A percentile compares a stretch with the other conserved stretches of the same genome.
Conservation (phyloP, 768 basidiomycete genomes). For the Macrolepiota albuminosa region DNA sequence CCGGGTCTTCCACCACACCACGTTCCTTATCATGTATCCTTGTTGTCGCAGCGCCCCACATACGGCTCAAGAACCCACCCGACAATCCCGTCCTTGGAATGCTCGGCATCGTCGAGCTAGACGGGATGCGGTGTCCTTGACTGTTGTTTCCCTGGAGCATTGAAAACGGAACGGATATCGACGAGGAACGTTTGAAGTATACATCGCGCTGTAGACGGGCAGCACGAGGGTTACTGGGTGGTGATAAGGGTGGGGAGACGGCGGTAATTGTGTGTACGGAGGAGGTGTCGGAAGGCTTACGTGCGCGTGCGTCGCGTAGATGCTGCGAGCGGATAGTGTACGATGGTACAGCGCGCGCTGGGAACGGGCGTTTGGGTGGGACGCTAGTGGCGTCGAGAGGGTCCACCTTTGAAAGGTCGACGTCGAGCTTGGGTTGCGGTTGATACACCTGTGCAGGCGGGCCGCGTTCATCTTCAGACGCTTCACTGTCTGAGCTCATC, state of each 20-base stretch:
- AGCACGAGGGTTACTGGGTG: constrained; percentile 7
- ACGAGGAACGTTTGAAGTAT: constrained; percentile 22
- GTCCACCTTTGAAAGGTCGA: constrained; percentile 17
- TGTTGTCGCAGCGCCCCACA: constrained; percentile 62
- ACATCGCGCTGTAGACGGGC: constrained; percentile 8
- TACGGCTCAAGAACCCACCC: constrained; percentile 61
- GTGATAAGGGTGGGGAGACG: constrained; percentile 21
- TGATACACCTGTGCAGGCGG: constrained; percentile 26
- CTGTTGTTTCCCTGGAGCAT: background rate
- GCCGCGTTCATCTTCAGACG: constrained; percentile 31
- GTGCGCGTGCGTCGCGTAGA: constrained; percentile 24
- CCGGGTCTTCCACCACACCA: constrained; percentile 7
- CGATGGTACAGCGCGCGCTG: constrained; percentile 42
- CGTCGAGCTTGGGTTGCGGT: constrained; percentile 20
- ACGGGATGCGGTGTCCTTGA: constrained; percentile 12
- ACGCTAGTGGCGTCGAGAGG: constrained; percentile 15
- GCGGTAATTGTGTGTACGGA: constrained; percentile 45
- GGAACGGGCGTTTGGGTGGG: constrained; percentile 36
- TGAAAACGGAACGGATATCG: constrained; percentile 13
- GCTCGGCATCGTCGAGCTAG: constrained; percentile 37
- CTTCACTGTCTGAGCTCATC: constrained; percentile 50
- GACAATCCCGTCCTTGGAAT: constrained; percentile 27
- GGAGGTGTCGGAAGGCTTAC: constrained; percentile 48
- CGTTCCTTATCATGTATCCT: constrained; percentile 22
- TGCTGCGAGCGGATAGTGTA: constrained; percentile 32